Percentiles rank a stretch among this genome's conserved stretches.
phyloP scores from a whole-genome alignment of 2,329 filamentous ascomycete genomes.

The Trichoderma harzianum region DNA sequence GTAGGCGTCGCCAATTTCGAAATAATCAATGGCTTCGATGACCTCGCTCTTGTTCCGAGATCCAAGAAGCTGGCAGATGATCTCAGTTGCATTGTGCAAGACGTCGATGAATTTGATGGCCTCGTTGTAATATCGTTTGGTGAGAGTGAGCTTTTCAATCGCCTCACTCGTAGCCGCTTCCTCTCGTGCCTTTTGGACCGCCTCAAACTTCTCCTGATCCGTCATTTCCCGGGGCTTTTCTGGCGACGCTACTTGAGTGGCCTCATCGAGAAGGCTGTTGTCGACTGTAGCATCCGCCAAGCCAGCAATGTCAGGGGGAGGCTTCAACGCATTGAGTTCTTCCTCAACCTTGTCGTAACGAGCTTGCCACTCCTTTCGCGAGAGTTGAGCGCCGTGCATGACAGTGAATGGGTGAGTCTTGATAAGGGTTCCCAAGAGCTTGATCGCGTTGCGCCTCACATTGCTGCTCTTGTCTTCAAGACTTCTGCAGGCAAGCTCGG shows the following conservation, averaged over 20 bases:
- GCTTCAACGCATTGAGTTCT: conserved; percentile 77
- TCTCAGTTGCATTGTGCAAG: conserved; percentile 74
- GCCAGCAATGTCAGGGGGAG: conserved; percentile 66
- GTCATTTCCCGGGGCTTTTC: conserved; percentile 66
- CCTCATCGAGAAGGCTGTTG: conserved; percentile 77
- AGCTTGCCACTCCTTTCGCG: conserved; percentile 78
- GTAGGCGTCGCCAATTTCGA: conserved; percentile 92
- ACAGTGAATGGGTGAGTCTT: conserved; percentile 93
- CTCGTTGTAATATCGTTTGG: conserved; percentile 87
- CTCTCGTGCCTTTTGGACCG: conserved; percentile 75
- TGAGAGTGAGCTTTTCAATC: conserved; percentile 82
- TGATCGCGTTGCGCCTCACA: conserved; percentile 91
- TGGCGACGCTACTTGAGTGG: conserved; percentile 72
- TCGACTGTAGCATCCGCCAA: conserved; percentile 68
- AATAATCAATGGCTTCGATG: conserved; percentile 98
- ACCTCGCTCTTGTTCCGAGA: conserved; percentile 98
- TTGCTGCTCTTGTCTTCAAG: conserved; percentile 98
- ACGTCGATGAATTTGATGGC: conserved; percentile 92
- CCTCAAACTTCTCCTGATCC: conserved; percentile 72
- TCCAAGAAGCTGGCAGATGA: conserved; percentile 81
- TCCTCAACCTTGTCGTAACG: conserved; percentile 78
- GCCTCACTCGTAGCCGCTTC: conserved; percentile 87
- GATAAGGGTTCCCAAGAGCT: conserved; percentile 80
- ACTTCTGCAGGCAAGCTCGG: conserved; percentile 82
- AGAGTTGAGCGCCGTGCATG: conserved; percentile 84